Evolutionary conservation across 2,329 filamentous ascomycete species (phyloP), one percentile per base, ranked within the genome.

Genomic region (Setomelanomma holmii): DNA sequence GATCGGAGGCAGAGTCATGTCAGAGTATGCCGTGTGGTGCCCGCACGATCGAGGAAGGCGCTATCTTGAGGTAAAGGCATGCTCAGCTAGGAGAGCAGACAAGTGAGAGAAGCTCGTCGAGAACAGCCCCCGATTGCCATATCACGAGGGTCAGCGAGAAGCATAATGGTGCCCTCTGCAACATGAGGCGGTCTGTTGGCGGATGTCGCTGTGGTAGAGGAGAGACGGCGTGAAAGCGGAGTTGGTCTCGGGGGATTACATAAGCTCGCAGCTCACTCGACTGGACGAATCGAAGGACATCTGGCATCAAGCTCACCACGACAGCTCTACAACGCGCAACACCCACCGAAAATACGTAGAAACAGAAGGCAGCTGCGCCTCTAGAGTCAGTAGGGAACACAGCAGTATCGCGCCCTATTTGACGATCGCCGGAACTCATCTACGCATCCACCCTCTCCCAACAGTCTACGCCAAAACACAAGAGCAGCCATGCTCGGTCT

Each of bases 401-500:
- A n/a, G n/a, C n/a, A n/a, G n/a, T n/a, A n/a, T n/a, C n/a, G n/a
- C n/a, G n/a, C n/a, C n/a, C n/a, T n/a, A 16, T n/a, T 17, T 22
- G 34, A 46, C 20, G 34, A 42, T 12, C 45, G 22, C 17, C n/a
- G n/a, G n/a, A n/a, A n/a, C 23, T 45, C 40, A 23, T 14, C 19
- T 6, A 17, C 27, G 8, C 11, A 36, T 41, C 23, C 16, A 40
- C 40, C 23, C 14, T 17, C 23, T 19, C 19, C 11, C 40, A 44
- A 44, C 16, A 36, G 34, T 40, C 48, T 42, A 52, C 39, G 33
- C 30, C 45, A 19, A 42, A 48, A 45, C 48, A 51, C 51, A 51
- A 51, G 48, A 55, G 49, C 60, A 60, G 64, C 44, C 17, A 75
- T 75, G 72, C 63, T 75, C 45, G 69, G 68, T 60, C 80, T 96